These are phyloP conservation scores for Plenodomus lindquistii DNA, from an alignment of 2,329 filamentous ascomycete genomes.

Conservation along the genomic window DNA sequence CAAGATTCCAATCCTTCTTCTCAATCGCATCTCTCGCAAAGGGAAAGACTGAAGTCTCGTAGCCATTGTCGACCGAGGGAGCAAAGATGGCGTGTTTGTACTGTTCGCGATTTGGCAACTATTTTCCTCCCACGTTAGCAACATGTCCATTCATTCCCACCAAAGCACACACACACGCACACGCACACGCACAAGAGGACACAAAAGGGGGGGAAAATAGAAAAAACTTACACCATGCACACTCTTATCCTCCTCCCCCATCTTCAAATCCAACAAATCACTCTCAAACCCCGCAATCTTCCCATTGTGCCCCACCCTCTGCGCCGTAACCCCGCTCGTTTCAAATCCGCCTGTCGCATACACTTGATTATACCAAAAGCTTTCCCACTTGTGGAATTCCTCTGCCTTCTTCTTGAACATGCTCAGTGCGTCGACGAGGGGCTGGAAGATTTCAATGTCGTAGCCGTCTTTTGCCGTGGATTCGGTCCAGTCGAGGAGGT, in stretches of 20 bases:
- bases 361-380: slow-evolving; percentile 74
- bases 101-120: slow-evolving; percentile 80
- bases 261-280: slow-evolving; percentile 74
- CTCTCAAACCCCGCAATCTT: slow-evolving; percentile 82
- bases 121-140: slow-evolving; percentile 9
- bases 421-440: slow-evolving; percentile 66
- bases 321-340: slow-evolving; percentile 65
- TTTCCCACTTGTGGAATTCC: slow-evolving; percentile 75
- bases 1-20: slow-evolving; percentile 69
- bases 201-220: slow-evolving; percentile 1
- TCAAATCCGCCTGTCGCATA: slow-evolving; percentile 76
- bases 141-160: too few species aligned
- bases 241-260: slow-evolving; percentile 49
- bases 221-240: slow-evolving; percentile 65
- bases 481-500: slow-evolving; percentile 67
- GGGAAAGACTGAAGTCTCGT: slow-evolving; percentile 71
- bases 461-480: slow-evolving; percentile 49
- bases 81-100: slow-evolving; percentile 94
- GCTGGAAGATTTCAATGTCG: slow-evolving; percentile 57
- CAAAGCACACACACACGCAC: too few species aligned
- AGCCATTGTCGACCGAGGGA: slow-evolving; percentile 74
- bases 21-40: slow-evolving; percentile 82
- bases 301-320: slow-evolving; percentile 76
- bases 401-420: slow-evolving; percentile 63
- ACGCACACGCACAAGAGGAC: too few species aligned